A percentile compares a stretch with the other conserved stretches of the same genome.
These are phyloP conservation scores for Helicocarpus griseus DNA, from an alignment of 2,329 filamentous ascomycete genomes.

Conservation along the genomic window DNA sequence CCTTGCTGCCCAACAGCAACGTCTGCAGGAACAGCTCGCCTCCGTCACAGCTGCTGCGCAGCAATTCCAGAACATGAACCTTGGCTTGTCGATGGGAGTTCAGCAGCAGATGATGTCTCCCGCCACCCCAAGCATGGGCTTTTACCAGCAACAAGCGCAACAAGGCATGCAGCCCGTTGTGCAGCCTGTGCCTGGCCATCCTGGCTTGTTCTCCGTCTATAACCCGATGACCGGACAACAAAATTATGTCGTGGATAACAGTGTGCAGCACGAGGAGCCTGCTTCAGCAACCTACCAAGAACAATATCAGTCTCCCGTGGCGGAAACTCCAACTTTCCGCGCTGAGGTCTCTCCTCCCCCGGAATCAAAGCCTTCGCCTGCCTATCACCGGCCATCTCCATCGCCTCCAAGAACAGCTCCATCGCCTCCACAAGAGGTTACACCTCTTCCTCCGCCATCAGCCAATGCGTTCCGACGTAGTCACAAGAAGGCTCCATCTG, in stretches of 20 bases:
- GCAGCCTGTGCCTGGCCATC: slow-evolving; percentile 55
- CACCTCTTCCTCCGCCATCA: slow-evolving; percentile 75
- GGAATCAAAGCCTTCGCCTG: slow-evolving; percentile 46
- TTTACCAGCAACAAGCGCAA: slow-evolving; percentile 58
- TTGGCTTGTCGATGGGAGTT: slow-evolving; percentile 36
- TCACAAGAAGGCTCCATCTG: slow-evolving; percentile 79
- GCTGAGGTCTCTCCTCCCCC: slow-evolving; percentile 76
- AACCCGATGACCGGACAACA: slow-evolving; percentile 81
- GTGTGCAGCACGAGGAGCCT: slow-evolving; percentile 39
- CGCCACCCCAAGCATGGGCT: slow-evolving; percentile 42
- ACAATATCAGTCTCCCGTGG: slow-evolving; percentile 39
- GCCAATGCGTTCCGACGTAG: slow-evolving; percentile 87
- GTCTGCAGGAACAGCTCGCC: slow-evolving; percentile 84
- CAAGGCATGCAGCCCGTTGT: slow-evolving; percentile 56
- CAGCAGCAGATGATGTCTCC: slow-evolving; percentile 39
- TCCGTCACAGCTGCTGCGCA: slow-evolving; percentile 73
- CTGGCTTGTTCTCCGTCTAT: slow-evolving; percentile 72
- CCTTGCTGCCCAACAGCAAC: slow-evolving; percentile 87
- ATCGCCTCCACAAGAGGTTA: slow-evolving; percentile 56
- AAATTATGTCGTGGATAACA: slow-evolving; percentile 66
- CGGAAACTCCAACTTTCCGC: slow-evolving; percentile 54
- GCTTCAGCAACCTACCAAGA: slow-evolving; percentile 21
- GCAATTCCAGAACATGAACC: slow-evolving; percentile 67
- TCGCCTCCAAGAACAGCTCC: slow-evolving; percentile 53
- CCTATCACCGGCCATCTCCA: slow-evolving; percentile 49